These are phyloP conservation scores for Panaeolus papilionaceus DNA, from an alignment of 768 basidiomycete species.

Conservation along the genomic window DNA sequence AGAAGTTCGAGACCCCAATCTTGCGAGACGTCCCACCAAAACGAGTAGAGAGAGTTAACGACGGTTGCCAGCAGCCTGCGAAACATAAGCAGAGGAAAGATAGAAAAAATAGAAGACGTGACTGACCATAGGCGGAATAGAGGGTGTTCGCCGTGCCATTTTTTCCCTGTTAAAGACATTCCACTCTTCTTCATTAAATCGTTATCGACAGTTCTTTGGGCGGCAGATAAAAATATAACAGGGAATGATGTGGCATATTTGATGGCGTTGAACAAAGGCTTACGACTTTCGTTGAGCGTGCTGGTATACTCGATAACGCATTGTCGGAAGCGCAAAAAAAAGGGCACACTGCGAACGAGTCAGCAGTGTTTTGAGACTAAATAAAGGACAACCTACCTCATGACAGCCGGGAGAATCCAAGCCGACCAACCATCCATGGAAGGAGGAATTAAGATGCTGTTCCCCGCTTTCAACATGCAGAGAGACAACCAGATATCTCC, in stretches of 20 bases:
- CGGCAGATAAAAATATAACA: constrained; percentile 92
- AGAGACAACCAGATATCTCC: constrained; percentile 93
- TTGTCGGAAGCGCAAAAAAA: constrained; percentile 91
- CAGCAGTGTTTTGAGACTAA: background rate
- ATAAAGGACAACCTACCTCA: constrained; percentile 65
- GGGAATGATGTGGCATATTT: constrained; percentile 98
- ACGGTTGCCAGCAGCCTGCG: constrained; percentile 82
- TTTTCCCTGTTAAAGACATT: constrained; percentile 43
- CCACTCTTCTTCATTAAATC: constrained; percentile 61
- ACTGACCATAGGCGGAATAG: constrained; percentile 87
- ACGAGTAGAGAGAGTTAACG: constrained; percentile 92
- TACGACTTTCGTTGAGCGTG: constrained; percentile 64
- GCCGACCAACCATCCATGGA: constrained; percentile 64
- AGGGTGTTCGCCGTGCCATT: constrained; percentile 78
- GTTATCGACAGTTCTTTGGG: constrained; percentile 75
- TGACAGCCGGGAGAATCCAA: constrained; percentile 83
- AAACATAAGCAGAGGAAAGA: constrained; percentile 16
- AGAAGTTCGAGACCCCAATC: constrained; percentile 95
- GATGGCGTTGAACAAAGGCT: constrained; percentile 87
- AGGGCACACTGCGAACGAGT: constrained; percentile 67
- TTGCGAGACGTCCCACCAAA: constrained; percentile 99
- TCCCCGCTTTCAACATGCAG: constrained; percentile 86
- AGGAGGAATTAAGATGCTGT: constrained; percentile 73
- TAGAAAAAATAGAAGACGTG: background rate
- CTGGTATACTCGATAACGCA: constrained; percentile 85